These are phyloP conservation scores for Lipomyces sp. DNA, from an alignment of 805 yeast genomes.

Conservation along the genomic window DNA sequence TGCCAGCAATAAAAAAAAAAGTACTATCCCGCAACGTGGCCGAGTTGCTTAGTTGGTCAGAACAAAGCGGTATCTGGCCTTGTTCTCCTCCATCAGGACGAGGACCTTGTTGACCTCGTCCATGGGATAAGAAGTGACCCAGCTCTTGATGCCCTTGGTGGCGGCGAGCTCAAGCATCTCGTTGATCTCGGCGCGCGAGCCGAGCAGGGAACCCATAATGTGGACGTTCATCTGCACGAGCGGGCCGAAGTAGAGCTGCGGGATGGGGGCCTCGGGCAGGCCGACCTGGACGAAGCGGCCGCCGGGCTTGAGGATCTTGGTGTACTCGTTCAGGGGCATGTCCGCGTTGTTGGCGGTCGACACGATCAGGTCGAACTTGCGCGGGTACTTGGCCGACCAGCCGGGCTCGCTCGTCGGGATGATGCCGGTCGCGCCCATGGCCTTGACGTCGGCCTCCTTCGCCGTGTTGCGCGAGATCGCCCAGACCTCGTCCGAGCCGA, in stretches of 20 bases:
- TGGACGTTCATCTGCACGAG: slow-evolving; percentile 21
- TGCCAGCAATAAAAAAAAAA: neutral
- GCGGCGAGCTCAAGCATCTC: slow-evolving; percentile 66
- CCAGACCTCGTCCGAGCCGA: slow-evolving; percentile 57
- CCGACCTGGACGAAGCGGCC: slow-evolving; percentile 65
- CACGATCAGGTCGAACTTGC: slow-evolving; percentile 50
- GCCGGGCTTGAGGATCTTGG: slow-evolving; percentile 53
- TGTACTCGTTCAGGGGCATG: slow-evolving; percentile 42
- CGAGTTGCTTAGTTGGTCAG: slow-evolving; percentile 14
- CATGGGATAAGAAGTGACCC: slow-evolving; percentile 30
- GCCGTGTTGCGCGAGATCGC: slow-evolving; percentile 52
- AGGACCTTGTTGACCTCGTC: slow-evolving; percentile 28
- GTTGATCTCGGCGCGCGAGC: slow-evolving; percentile 64
- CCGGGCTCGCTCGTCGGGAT: slow-evolving; percentile 47
- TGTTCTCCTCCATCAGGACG: slow-evolving; percentile 25
- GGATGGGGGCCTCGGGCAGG: slow-evolving; percentile 46
- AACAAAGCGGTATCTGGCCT: slow-evolving; percentile 29
- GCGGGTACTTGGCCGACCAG: slow-evolving; percentile 37
- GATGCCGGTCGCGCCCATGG: slow-evolving; percentile 55
- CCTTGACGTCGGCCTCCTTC: slow-evolving; percentile 52
- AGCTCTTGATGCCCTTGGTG: slow-evolving; percentile 40
- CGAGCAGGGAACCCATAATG: slow-evolving; percentile 51
- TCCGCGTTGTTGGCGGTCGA: slow-evolving; percentile 51
- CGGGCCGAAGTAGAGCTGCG: slow-evolving; percentile 27
- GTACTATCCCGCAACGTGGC: neutral